These are phyloP conservation scores for Ophiostoma sp. DNA, from an alignment of 2,329 filamentous ascomycete genomes.

Conservation along the genomic window DNA sequence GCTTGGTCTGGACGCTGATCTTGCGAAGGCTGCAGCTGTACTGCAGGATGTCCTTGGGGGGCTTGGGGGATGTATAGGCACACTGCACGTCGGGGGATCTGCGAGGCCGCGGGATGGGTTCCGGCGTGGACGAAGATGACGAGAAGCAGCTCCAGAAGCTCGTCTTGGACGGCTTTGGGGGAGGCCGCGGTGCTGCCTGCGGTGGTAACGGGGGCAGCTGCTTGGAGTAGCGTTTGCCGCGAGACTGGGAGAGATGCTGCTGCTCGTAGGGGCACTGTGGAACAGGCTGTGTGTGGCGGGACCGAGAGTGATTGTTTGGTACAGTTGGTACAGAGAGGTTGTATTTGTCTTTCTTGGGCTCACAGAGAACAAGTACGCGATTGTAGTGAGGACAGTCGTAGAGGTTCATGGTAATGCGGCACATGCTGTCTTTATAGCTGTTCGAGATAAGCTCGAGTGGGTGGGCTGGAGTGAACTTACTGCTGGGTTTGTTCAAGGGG, in stretches of 20 bases:
- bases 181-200: background rate
- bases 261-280: background rate
- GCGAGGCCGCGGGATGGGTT: background rate
- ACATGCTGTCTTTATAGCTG: background rate
- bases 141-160: background rate
- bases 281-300: background rate
- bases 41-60: background rate
- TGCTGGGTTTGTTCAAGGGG: background rate
- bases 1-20: background rate
- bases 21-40: constrained; percentile 7
- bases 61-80: background rate
- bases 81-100: background rate
- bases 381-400: constrained; percentile 10
- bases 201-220: background rate
- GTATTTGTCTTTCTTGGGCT: background rate
- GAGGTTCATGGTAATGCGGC: background rate
- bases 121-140: background rate
- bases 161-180: background rate
- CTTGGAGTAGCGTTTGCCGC: constrained; percentile 3
- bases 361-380: constrained; percentile 6
- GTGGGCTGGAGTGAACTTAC: background rate
- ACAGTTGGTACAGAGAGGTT: background rate
- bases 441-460: background rate
- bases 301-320: background rate
- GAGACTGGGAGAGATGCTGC: background rate